Percentiles rank a stretch among this genome's conserved stretches.
Evolutionary conservation across 108 stramenopile species (phyloP).

Genomic region (Asterionellopsis glacialis): DNA sequence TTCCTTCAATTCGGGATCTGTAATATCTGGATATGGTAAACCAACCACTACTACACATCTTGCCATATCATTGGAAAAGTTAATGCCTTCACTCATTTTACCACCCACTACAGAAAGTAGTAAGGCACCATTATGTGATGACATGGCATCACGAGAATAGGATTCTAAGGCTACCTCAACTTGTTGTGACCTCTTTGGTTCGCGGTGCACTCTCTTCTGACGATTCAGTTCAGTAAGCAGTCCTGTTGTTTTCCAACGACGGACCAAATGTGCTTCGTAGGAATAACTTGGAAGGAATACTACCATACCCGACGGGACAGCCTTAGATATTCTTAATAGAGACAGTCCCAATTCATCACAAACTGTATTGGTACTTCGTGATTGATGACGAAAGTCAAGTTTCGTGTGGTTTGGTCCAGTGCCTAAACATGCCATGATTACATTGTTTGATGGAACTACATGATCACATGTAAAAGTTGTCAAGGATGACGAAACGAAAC

Average conservation of each 20-base stretch:
- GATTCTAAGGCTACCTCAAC: conserved; percentile 67
- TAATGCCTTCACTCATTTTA: conserved; percentile 98
- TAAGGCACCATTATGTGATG: conserved; percentile 57
- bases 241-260: conserved; percentile 62
- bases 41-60: conserved; percentile 95
- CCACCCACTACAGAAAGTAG: conserved; percentile 95
- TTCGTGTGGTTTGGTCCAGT: conserved; percentile 28
- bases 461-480: conserved; percentile 94
- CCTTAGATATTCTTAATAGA: conserved; percentile 56
- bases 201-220: conserved; percentile 65
- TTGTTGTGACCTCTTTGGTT: conserved; percentile 75
- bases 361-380: conserved; percentile 41
- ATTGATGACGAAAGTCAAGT: conserved; percentile 84
- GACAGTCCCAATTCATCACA: conserved; percentile 81
- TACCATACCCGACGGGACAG: conserved; percentile 87
- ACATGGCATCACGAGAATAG: conserved; percentile 51
- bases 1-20: conserved; percentile 92
- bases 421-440: conserved; percentile 33
- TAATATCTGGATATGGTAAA: conserved; percentile 95
- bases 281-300: conserved; percentile 93
- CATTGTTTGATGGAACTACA: conserved; percentile 74
- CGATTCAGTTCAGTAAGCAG: conserved; percentile 50
- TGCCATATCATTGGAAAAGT: conserved; percentile 96
- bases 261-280: conserved; percentile 82
- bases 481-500: conserved; percentile 28